A percentile compares a stretch with the other conserved stretches of the same genome.
phyloP scores from a whole-genome alignment of 1,284 basidiomycete genomes.

The Trichosporon inkin region DNA sequence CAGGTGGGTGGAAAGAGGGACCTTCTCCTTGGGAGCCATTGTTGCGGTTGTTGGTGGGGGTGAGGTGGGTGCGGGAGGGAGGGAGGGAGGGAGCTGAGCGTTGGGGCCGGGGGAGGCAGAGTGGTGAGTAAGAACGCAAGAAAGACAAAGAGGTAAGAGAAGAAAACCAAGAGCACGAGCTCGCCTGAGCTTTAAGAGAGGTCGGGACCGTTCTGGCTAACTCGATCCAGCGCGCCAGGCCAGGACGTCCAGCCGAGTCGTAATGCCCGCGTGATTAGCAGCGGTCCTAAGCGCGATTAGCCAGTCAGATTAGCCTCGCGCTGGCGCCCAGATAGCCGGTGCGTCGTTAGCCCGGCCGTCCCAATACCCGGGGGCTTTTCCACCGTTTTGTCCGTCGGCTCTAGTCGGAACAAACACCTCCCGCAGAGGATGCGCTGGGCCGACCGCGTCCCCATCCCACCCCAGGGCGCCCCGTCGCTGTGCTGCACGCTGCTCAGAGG shows the following conservation, averaged over 20 bases:
- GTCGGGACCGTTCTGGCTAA: not conserved
- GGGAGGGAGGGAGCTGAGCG: conserved; percentile 14
- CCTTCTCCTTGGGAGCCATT: conserved; percentile 33
- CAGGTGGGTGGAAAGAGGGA: conserved; percentile 77
- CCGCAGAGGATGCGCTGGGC: not conserved
- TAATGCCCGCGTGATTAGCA: not conserved
- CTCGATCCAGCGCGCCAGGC: no score
- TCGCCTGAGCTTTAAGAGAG: not conserved
- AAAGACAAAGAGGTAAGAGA: conserved; percentile 7
- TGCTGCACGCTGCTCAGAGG: not conserved
- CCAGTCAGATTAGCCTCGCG: not conserved
- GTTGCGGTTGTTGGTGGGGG: conserved; percentile 3
- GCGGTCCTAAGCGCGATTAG: not conserved
- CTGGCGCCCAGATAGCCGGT: not conserved
- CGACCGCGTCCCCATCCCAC: not conserved
- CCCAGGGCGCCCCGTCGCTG: conserved; percentile 6
- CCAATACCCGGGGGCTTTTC: conserved; percentile 14
- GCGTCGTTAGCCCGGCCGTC: not conserved
- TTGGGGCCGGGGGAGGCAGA: not conserved
- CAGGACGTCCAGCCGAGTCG: no score
- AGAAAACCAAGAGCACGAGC: not conserved
- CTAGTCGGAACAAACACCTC: conserved; percentile 15
- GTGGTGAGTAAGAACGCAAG: conserved; percentile 11
- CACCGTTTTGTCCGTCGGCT: conserved; percentile 23
- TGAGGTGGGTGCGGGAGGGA: not conserved